These are phyloP conservation scores for Sanghuangporus baumii DNA, from an alignment of 1,284 basidiomycete species.

Conservation along the genomic window DNA sequence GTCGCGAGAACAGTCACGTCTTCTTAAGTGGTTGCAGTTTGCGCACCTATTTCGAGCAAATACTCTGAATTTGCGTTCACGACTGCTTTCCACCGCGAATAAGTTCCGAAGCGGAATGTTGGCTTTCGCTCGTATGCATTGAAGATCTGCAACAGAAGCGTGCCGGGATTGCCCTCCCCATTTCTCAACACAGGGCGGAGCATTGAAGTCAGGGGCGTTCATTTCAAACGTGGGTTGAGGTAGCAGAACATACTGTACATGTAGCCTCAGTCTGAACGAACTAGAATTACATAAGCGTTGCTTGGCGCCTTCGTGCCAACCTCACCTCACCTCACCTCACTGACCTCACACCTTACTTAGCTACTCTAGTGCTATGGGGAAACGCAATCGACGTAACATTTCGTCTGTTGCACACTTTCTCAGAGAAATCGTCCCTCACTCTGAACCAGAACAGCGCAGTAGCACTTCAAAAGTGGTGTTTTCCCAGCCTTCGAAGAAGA, in stretches of 20 bases:
- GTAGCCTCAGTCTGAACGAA: background rate
- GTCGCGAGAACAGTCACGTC: background rate
- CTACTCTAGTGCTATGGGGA: background rate
- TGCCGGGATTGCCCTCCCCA: too few species aligned
- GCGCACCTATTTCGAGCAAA: background rate
- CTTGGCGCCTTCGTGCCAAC: too few species aligned
- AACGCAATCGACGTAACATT: slow-evolving; percentile 7
- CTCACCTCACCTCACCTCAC: too few species aligned
- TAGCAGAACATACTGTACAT: too few species aligned
- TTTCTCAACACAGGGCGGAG: too few species aligned
- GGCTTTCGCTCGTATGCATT: background rate
- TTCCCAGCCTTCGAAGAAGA: slow-evolving; percentile 20
- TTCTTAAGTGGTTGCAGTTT: background rate
- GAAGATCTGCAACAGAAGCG: too few species aligned
- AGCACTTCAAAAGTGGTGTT: too few species aligned
- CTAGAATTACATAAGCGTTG: background rate
- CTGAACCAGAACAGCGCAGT: background rate
- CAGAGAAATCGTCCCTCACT: background rate
- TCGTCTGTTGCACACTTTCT: slow-evolving; percentile 8
- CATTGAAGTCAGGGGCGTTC: too few species aligned
- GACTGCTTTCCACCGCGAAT: background rate
- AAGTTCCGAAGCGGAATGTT: background rate
- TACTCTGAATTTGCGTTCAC: background rate
- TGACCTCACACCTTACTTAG: background rate
- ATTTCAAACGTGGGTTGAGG: too few species aligned